Evolutionary conservation across 192 early-diverging fungal species (phyloP), one percentile per base, ranked within the genome.

Genomic region (Kickxella alabastrina): DNA sequence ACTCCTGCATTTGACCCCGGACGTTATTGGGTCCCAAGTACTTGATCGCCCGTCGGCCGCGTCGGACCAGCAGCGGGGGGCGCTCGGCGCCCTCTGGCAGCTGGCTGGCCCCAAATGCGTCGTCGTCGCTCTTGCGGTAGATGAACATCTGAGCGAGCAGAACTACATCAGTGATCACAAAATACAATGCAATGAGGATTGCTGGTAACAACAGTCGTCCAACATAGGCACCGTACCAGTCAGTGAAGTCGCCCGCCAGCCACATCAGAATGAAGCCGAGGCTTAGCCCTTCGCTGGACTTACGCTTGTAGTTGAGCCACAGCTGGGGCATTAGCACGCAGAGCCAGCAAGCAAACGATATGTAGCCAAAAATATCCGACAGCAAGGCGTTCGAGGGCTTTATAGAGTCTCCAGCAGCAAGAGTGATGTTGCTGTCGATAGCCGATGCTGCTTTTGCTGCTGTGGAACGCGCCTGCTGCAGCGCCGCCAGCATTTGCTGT

Each of bases 151-250:
- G 88, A 39, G 64, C 67, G 25, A 91, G 78, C 22, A 88, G 65
- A 1, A 78, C 57, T 25, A 86, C 74, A 58, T 91, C 88, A 6
- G 84, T 80, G 25, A 86, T 50, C 6, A 86, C 81, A 67, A 87
- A 91, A 65, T 86, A 91, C 35, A 87, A 49, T 17, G 83, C 82
- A 14, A 91, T 77, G 14, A 84, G 51, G 42, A 92, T 85, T 61
- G 87, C 60, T 14, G 71, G 65, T 24, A 67, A 37, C 31, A 67
- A 57, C 22, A 75, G 60, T 5, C 64, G 54, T 17, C 65, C 64
- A 17, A 75, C 49, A 32, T 75, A 75, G 8, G 64, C 65, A 57
- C 71, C 71, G 49, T 52, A 67, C 64, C 63, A 75, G 65, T 75
- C 65, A 37, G 60, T 56, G 42, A 75, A 67, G 27, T 75, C 71